phyloP scores from a whole-genome alignment of 306 rosid genomes.

The Quercus gilva region DNA sequence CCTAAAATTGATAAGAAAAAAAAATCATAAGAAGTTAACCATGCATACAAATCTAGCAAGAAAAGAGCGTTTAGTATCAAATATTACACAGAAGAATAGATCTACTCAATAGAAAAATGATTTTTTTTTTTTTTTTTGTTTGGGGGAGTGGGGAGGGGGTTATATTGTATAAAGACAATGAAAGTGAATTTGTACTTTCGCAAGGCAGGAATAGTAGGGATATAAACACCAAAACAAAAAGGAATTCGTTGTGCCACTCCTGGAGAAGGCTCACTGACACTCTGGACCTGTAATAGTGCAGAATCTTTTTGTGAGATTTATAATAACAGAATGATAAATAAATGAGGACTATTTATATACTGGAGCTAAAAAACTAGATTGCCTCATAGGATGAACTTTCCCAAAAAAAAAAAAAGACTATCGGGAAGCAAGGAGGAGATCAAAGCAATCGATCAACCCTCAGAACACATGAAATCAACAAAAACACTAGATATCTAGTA shows the following conservation, averaged over 20 bases:
- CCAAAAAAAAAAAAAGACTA: too few species aligned
- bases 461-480: too few species aligned
- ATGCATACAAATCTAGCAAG: neutral
- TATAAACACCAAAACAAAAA: constrained; percentile 56
- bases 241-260: constrained; percentile 60
- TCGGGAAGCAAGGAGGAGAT: too few species aligned
- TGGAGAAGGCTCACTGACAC: constrained; percentile 56
- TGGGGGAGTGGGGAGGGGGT: neutral
- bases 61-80: neutral
- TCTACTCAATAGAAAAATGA: neutral
- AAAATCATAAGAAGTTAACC: neutral
- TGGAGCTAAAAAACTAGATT: neutral
- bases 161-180: neutral
- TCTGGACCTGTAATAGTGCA: constrained; percentile 63
- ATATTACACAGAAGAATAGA: neutral
- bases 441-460: too few species aligned
- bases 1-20: constrained; percentile 39
- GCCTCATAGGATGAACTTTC: too few species aligned
- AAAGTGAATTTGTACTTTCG: constrained; percentile 59
- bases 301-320: constrained; percentile 20
- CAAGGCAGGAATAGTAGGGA: constrained; percentile 79
- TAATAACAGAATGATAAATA: neutral
- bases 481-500: too few species aligned
- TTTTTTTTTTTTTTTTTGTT: neutral
- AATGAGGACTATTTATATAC: constrained; percentile 6